Percentiles rank a stretch among this genome's conserved stretches.
These are phyloP conservation scores for Podospora appendiculata DNA, from an alignment of 495 filamentous ascomycete genomes.

Conservation along the genomic window DNA sequence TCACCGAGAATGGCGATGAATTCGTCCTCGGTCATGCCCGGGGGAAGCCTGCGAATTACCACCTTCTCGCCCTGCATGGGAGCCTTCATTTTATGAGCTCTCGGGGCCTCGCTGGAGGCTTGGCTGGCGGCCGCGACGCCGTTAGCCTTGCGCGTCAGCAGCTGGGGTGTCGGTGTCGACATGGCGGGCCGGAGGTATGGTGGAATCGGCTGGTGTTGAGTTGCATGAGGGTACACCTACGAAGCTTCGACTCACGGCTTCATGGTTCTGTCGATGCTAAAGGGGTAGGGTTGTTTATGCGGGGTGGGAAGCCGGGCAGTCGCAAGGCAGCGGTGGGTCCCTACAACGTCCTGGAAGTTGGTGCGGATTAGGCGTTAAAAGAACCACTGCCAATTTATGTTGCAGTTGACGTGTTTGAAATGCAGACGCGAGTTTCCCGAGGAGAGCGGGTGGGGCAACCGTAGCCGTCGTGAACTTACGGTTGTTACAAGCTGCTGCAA, in stretches of 20 bases:
- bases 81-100: conserved; percentile 44
- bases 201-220: not conserved
- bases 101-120: conserved; percentile 42
- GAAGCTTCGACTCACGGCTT: not conserved
- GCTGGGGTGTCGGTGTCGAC: conserved; percentile 26
- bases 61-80: conserved; percentile 68
- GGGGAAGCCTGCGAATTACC: conserved; percentile 76
- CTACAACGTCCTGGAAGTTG: too few relatives aligned
- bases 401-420: too few relatives aligned
- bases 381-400: too few relatives aligned
- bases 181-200: not conserved
- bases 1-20: conserved; percentile 68
- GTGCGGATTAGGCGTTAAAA: too few relatives aligned
- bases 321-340: too few relatives aligned
- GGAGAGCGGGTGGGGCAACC: too few relatives aligned
- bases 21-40: conserved; percentile 73
- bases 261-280: not conserved
- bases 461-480: too few relatives aligned
- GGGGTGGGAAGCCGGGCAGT: too few relatives aligned
- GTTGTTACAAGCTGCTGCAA: too few relatives aligned
- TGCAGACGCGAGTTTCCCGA: too few relatives aligned
- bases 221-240: not conserved
- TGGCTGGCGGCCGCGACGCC: conserved; percentile 11
- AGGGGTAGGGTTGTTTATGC: not conserved
- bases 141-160: conserved; percentile 25